phyloP scores from a whole-genome alignment of 306 rosid species.

The Acacia acuminata region DNA sequence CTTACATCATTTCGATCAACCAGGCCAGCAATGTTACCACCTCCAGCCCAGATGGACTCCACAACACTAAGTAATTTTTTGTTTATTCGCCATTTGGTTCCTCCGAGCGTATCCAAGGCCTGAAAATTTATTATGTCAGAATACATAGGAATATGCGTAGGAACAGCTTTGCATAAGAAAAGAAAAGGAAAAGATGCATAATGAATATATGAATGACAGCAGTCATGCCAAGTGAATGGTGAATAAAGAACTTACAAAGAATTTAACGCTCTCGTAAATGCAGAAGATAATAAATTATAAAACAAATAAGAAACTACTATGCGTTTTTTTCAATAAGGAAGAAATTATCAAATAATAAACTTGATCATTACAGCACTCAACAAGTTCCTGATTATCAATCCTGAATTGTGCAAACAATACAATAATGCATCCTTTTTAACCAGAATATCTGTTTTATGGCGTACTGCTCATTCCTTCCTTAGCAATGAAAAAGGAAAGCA shows the following conservation, averaged over 20 bases:
- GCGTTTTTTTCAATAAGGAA: not conserved
- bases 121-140: conserved; percentile 33
- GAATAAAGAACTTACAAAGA: not conserved
- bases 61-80: conserved; percentile 67
- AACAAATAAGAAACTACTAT: not conserved
- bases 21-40: conserved; percentile 84
- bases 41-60: conserved; percentile 80
- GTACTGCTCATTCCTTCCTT: not conserved
- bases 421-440: not conserved
- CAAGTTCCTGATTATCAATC: not conserved
- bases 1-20: conserved; percentile 77
- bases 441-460: not conserved
- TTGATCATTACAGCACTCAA: conserved; percentile 1
- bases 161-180: conserved; percentile 5
- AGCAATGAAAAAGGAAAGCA: not conserved
- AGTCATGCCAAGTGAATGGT: conserved; percentile 5
- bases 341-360: not conserved
- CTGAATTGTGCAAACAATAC: not conserved
- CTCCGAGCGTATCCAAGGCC: conserved; percentile 89
- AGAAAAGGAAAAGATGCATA: not conserved
- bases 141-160: not conserved
- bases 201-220: not conserved
- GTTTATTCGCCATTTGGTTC: conserved; percentile 83
- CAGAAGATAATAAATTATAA: not conserved
- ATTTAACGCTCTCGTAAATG: not conserved